Base-by-base conservation (phyloP, 2,329 filamentous ascomycete species). In the Myriosclerotinia scirpicola region DNA sequence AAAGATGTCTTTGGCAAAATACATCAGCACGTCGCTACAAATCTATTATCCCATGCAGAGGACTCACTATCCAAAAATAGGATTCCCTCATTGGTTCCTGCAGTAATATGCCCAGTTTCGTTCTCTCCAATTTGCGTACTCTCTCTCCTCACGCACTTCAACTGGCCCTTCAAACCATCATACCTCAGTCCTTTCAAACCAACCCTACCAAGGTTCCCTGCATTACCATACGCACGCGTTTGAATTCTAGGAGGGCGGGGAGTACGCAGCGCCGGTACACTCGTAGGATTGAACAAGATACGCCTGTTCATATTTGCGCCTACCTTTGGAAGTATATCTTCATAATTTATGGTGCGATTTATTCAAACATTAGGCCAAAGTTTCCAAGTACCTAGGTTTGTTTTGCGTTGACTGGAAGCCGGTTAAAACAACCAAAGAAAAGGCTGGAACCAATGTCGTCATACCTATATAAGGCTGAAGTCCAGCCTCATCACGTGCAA, bases 31-130 rank as follows among this genome's bases (percentile, higher is more conserved):
- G 14, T 30, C 46, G 52, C 6, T 54, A 46, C 11, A 5, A 42
- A 38, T 42, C n/a, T 30, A 38, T 48, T 3, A 53, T 5, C 14
- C 12, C 5, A 42, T 12, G 12, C 34, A 64, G 44, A 48, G 26
- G 46, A 75, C 87, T 76, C 79, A 93, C 91, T 96, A 76, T 96
- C 93, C 74, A 98, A 89, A 80, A 96, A 99, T 8, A 97, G 78
- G 55, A 98, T 88, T 0, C 90, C 89, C 79, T 98, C 92, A 72
- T 93, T 90, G 1, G 88, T 80, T 3, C 82, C 84, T 14, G 90
- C 84, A n/a, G 84, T 81, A 71, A 98, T 97, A 74, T 97, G 93
- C 0, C 95, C 94, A 12, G 87, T 87, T 70, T 90, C 87, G 73
- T 90, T 83, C 71, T 87, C 85, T 62, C 84, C 86, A 14, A 82